These are phyloP conservation scores for Tagetes erecta DNA, from an alignment of 129 eudicot genomes.

Conservation along the genomic window DNA sequence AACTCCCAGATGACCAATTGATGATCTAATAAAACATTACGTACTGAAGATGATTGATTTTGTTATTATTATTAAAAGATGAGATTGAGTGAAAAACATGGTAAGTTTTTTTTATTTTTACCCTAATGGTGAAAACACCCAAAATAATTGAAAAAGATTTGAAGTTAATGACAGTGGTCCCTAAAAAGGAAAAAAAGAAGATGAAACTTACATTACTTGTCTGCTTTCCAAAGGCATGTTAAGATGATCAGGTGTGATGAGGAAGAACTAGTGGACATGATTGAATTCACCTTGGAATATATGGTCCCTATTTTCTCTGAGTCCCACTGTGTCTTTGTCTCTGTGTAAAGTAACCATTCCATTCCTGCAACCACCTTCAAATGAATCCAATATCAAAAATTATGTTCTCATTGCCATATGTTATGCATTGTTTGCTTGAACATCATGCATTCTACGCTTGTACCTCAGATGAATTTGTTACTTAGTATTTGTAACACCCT, in stretches of 20 bases:
- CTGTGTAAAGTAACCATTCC: constrained; percentile 39
- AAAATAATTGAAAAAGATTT: constrained; percentile 27
- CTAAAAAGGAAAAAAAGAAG: background rate
- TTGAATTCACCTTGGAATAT: constrained; percentile 34
- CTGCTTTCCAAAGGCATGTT: constrained; percentile 35
- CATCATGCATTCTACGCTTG: constrained; percentile 19
- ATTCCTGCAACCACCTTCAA: constrained; percentile 31
- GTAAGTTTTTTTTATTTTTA: background rate
- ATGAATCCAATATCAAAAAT: constrained; percentile 23
- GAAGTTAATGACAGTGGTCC: constrained; percentile 32
- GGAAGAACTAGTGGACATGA: constrained; percentile 36
- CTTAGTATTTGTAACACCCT: background rate
- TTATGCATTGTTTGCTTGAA: constrained; percentile 26
- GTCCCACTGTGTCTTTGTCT: constrained; percentile 37
- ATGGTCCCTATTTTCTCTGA: constrained; percentile 40
- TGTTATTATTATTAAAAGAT: background rate
- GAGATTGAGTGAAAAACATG: background rate
- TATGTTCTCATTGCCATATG: background rate
- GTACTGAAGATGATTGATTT: background rate
- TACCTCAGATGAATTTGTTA: constrained; percentile 20
- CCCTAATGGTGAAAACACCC: constrained; percentile 10
- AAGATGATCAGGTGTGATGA: constrained; percentile 37
- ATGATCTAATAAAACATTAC: background rate
- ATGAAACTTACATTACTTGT: constrained; percentile 33
- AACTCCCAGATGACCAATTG: background rate